Evolutionary conservation across 1,139 yeast species (phyloP).

Genomic region (Kluyveromyces sp.): DNA sequence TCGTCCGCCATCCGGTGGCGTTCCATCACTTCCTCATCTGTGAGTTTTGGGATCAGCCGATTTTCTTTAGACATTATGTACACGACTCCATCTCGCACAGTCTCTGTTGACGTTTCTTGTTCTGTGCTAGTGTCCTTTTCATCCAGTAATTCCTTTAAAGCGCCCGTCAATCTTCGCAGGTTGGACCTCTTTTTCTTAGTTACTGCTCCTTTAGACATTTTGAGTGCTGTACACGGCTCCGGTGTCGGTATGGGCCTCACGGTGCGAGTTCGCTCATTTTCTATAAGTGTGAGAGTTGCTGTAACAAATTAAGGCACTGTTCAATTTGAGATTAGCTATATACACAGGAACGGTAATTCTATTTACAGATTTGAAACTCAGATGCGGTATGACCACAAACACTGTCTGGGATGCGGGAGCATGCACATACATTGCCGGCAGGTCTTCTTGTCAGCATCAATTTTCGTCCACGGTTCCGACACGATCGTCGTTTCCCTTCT

Average conservation of each 20-base stretch:
- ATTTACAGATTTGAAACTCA: neutral
- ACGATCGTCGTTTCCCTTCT: constrained; percentile 28
- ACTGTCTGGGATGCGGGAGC: no score
- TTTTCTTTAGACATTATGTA: constrained; percentile 31
- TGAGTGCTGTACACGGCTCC: no score
- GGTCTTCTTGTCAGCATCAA: neutral
- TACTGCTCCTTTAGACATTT: neutral
- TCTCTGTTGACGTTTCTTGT: neutral
- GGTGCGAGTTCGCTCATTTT: no score
- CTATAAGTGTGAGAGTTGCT: neutral
- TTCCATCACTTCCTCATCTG: constrained; percentile 30
- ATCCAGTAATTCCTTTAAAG: constrained; percentile 19
- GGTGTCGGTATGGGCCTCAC: no score
- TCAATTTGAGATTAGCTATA: neutral
- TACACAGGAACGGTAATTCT: neutral
- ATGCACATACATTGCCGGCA: neutral
- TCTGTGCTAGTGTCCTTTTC: neutral
- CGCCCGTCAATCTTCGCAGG: constrained; percentile 21
- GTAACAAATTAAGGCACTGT: neutral
- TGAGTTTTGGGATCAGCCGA: constrained; percentile 28
- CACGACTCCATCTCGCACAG: constrained; percentile 15
- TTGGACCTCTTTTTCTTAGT: constrained; percentile 11
- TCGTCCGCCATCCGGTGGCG: constrained; percentile 34
- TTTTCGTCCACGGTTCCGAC: constrained; percentile 26
- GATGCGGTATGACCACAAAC: no score